Evolutionary conservation across 2,329 filamentous ascomycete species (phyloP).

Genomic region (Pyrenophora graminea): DNA sequence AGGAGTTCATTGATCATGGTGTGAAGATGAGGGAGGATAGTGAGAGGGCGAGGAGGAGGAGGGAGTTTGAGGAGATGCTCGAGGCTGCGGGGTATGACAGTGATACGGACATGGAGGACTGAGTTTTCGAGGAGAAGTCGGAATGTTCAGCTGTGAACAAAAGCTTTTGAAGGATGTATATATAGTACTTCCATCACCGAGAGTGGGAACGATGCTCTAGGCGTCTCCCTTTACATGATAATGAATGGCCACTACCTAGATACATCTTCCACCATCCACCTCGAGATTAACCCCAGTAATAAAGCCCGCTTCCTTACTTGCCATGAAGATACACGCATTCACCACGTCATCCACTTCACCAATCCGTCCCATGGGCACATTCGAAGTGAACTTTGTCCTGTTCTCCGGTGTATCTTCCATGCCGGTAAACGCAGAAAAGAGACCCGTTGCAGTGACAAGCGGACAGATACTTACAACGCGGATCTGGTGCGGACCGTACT

Average conservation of each 20-base stretch:
- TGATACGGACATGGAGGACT: neutral
- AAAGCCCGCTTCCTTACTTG: slow-evolving; percentile 62
- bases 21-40: slow-evolving; percentile 6
- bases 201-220: too few species aligned
- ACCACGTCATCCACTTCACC: slow-evolving; percentile 65
- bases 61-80: slow-evolving; percentile 27
- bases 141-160: too few species aligned
- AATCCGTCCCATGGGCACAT: slow-evolving; percentile 64
- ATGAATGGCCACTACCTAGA: slow-evolving; percentile 18
- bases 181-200: too few species aligned
- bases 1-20: neutral
- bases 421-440: slow-evolving; percentile 63
- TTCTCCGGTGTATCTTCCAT: slow-evolving; percentile 65
- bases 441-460: slow-evolving; percentile 67
- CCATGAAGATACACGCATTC: slow-evolving; percentile 61
- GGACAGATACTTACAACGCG: slow-evolving; percentile 74
- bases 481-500: slow-evolving; percentile 73
- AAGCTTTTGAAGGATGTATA: too few species aligned
- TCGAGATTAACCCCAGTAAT: slow-evolving; percentile 59
- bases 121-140: too few species aligned
- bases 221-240: too few species aligned
- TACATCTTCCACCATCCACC: slow-evolving; percentile 47
- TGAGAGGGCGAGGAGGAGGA: slow-evolving; percentile 17
- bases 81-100: slow-evolving; percentile 8
- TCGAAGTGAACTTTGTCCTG: slow-evolving; percentile 56